Evolutionary conservation across 2,329 filamentous ascomycete genomes (phyloP).

Genomic region (Seiridium cupressi): DNA sequence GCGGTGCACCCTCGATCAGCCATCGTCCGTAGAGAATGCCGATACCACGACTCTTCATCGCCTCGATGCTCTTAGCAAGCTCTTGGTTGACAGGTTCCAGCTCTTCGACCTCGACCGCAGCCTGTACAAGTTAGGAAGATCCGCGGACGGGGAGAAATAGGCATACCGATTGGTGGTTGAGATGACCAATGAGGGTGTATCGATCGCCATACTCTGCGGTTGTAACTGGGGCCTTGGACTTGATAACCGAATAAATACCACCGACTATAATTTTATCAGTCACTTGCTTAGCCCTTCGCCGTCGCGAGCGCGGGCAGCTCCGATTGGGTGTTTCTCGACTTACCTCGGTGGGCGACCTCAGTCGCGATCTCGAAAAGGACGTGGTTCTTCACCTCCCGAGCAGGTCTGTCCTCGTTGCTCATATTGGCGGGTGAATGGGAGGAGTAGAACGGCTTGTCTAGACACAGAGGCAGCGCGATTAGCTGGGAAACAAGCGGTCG

Average conservation of each 20-base stretch:
- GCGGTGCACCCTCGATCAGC: constrained; percentile 94
- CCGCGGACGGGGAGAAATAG: neutral
- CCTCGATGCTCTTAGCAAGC: constrained; percentile 77
- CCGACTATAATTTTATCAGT: constrained; percentile 61
- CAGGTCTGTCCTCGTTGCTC: constrained; percentile 40
- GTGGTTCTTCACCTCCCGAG: constrained; percentile 86
- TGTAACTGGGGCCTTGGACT: constrained; percentile 97
- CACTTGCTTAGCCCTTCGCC: neutral
- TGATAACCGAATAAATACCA: constrained; percentile 98
- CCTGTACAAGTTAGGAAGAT: constrained; percentile 47
- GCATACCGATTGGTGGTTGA: constrained; percentile 85
- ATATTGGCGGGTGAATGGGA: constrained; percentile 31
- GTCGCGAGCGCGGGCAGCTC: neutral
- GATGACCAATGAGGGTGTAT: constrained; percentile 91
- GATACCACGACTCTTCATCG: constrained; percentile 91
- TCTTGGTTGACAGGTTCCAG: constrained; percentile 80
- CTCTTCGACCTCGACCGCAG: constrained; percentile 96
- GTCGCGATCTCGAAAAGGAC: constrained; percentile 95
- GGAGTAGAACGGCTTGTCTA: constrained; percentile 1
- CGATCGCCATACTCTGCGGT: constrained; percentile 97
- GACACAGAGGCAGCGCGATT: neutral
- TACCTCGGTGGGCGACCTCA: constrained; percentile 95
- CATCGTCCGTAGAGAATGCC: constrained; percentile 90
- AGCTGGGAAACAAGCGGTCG: neutral
- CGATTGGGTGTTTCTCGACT: constrained; percentile 18